These are phyloP conservation scores for Rhizopogon roseolus DNA, from an alignment of 768 basidiomycete genomes.

Conservation along the genomic window DNA sequence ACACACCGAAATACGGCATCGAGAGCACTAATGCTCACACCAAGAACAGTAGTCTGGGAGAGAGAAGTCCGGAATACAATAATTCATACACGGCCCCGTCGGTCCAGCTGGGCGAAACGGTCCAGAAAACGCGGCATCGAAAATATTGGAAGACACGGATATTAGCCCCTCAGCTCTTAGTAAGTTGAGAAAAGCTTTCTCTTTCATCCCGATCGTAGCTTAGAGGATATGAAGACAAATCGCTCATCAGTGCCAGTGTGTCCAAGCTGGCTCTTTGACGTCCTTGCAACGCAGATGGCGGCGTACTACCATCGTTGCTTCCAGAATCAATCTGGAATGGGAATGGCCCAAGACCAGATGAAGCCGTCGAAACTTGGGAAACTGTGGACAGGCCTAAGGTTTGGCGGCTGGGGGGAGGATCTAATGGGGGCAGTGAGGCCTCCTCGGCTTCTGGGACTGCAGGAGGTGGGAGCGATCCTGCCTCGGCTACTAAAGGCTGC, in stretches of 20 bases:
- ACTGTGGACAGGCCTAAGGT: slow-evolving; percentile 69
- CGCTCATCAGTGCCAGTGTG: slow-evolving; percentile 77
- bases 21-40: slow-evolving; percentile 6
- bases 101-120: slow-evolving; percentile 23
- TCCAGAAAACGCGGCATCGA: slow-evolving; percentile 3
- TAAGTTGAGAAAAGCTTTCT: slow-evolving; percentile 17
- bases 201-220: slow-evolving; percentile 51
- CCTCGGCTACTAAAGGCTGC: background rate
- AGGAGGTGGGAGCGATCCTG: background rate
- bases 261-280: slow-evolving; percentile 80
- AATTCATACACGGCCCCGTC: slow-evolving; percentile 22
- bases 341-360: slow-evolving; percentile 79
- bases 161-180: slow-evolving; percentile 17
- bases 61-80: slow-evolving; percentile 19
- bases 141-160: background rate
- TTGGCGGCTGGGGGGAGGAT: slow-evolving; percentile 54
- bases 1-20: background rate
- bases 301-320: slow-evolving; percentile 26
- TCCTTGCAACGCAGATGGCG: slow-evolving; percentile 32
- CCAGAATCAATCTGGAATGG: slow-evolving; percentile 82
- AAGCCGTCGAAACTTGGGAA: slow-evolving; percentile 73
- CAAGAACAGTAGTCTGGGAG: slow-evolving; percentile 8
- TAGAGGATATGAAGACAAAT: slow-evolving; percentile 79
- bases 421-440: slow-evolving; percentile 30
- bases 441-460: slow-evolving; percentile 21